Percentiles rank a stretch among this genome's conserved stretches.
Evolutionary conservation across 441 rosid genomes (phyloP).

Genomic region (Isatis lusitanica): DNA sequence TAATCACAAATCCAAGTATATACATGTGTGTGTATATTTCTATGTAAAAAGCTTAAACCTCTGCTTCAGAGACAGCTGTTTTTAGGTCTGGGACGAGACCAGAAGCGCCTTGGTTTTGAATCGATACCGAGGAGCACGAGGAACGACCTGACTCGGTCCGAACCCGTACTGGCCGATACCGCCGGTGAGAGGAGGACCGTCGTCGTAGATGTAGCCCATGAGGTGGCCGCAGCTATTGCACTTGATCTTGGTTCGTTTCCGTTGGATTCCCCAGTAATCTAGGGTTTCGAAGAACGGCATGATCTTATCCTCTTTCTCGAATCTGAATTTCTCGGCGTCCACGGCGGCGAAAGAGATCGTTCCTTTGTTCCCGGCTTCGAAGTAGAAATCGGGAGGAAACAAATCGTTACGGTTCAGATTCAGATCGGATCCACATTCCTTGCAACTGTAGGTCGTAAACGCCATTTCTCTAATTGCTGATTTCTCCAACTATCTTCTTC

Average conservation of each 20-base stretch:
- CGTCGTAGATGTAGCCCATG: slow-evolving; percentile 80
- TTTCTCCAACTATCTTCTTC: neutral
- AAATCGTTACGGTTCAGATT: slow-evolving; percentile 55
- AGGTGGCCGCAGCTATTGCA: slow-evolving; percentile 64
- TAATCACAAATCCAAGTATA: slow-evolving; percentile 17
- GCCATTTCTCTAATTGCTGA: slow-evolving; percentile 44
- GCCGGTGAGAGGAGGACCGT: slow-evolving; percentile 78
- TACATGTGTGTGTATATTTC: neutral
- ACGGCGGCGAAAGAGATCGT: slow-evolving; percentile 70
- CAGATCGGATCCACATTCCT: slow-evolving; percentile 70
- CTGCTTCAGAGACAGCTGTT: neutral
- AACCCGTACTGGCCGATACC: slow-evolving; percentile 73
- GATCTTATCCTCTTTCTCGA: slow-evolving; percentile 85
- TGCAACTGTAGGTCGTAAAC: slow-evolving; percentile 67
- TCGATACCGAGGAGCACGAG: slow-evolving; percentile 76
- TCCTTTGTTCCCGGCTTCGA: slow-evolving; percentile 94
- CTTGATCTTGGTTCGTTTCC: slow-evolving; percentile 70
- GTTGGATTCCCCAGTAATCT: slow-evolving; percentile 86
- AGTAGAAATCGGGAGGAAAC: slow-evolving; percentile 76
- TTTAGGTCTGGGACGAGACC: slow-evolving; percentile 56
- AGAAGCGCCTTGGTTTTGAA: slow-evolving; percentile 74
- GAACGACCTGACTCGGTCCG: slow-evolving; percentile 90
- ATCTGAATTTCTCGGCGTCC: slow-evolving; percentile 66
- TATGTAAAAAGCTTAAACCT: slow-evolving; percentile 16
- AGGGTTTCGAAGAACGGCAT: slow-evolving; percentile 81